A percentile compares a stretch with the other conserved stretches of the same genome.
Evolutionary conservation across 2,329 filamentous ascomycete species (phyloP).

Genomic region (Diplodia seriata): DNA sequence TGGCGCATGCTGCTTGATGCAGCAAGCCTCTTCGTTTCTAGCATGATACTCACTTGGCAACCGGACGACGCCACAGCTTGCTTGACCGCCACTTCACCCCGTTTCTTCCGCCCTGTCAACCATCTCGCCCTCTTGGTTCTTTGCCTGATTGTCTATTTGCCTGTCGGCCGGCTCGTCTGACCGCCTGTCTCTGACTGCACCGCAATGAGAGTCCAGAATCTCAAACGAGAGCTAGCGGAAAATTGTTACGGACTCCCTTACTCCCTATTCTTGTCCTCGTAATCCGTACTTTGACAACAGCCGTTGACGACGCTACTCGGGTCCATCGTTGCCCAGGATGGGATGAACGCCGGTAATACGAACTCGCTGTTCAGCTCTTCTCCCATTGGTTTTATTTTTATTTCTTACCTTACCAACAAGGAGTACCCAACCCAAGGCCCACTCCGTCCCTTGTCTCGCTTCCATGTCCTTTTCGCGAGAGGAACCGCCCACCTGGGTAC

Average conservation of each 20-base stretch:
- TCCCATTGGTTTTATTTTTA: neutral
- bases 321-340: neutral
- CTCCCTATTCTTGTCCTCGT: neutral
- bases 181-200: neutral
- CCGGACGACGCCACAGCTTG: neutral
- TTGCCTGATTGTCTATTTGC: neutral
- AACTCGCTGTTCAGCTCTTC: neutral
- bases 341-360: neutral
- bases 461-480: neutral
- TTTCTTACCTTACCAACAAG: neutral
- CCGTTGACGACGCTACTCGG: neutral
- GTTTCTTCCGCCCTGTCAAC: neutral
- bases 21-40: neutral
- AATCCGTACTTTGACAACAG: neutral
- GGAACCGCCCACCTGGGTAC: neutral
- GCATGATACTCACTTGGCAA: neutral
- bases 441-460: neutral
- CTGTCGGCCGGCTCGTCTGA: neutral
- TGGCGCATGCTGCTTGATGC: neutral
- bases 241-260: neutral
- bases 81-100: constrained; percentile 12
- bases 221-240: neutral
- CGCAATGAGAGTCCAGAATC: neutral
- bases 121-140: no score
- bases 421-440: neutral